Evolutionary conservation across 2,329 filamentous ascomycete species (phyloP).

Genomic region (Cytospora paraplurivora): DNA sequence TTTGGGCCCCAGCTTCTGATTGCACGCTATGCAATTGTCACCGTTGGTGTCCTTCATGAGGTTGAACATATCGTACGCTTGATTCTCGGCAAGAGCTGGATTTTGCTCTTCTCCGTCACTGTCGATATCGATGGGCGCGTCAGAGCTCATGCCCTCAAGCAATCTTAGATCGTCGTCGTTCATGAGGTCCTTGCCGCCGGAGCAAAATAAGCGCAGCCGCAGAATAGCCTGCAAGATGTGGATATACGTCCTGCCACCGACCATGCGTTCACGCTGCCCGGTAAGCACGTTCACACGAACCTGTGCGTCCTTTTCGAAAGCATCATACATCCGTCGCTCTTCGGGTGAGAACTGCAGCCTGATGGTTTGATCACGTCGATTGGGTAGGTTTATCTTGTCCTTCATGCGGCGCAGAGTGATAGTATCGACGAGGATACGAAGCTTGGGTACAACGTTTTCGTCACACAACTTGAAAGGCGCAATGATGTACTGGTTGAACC

Average conservation of each 20-base stretch:
- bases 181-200: slow-evolving; percentile 89
- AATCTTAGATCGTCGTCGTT: slow-evolving; percentile 79
- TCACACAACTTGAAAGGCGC: slow-evolving; percentile 86
- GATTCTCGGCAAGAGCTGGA: slow-evolving; percentile 63
- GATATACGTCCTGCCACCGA: slow-evolving; percentile 87
- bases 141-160: slow-evolving; percentile 78
- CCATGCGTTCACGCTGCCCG: slow-evolving; percentile 62
- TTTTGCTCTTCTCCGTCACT: slow-evolving; percentile 68
- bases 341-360: slow-evolving; percentile 73
- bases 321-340: slow-evolving; percentile 78
- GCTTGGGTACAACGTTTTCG: slow-evolving; percentile 77
- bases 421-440: slow-evolving; percentile 90
- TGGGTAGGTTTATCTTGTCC: slow-evolving; percentile 83
- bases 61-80: slow-evolving; percentile 83
- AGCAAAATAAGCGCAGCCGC: slow-evolving; percentile 85
- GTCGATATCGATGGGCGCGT: slow-evolving; percentile 86
- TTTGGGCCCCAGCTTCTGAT: slow-evolving; percentile 60
- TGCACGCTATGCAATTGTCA: slow-evolving; percentile 73
- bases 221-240: slow-evolving; percentile 91
- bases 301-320: slow-evolving; percentile 80
- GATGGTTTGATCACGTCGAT: slow-evolving; percentile 71
- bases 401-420: slow-evolving; percentile 90
- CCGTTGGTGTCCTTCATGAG: slow-evolving; percentile 81
- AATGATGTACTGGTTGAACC: slow-evolving; percentile 79
- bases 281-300: slow-evolving; percentile 78